Base-by-base conservation (phyloP, 768 basidiomycete genomes). In the Serendipita sp. region DNA sequence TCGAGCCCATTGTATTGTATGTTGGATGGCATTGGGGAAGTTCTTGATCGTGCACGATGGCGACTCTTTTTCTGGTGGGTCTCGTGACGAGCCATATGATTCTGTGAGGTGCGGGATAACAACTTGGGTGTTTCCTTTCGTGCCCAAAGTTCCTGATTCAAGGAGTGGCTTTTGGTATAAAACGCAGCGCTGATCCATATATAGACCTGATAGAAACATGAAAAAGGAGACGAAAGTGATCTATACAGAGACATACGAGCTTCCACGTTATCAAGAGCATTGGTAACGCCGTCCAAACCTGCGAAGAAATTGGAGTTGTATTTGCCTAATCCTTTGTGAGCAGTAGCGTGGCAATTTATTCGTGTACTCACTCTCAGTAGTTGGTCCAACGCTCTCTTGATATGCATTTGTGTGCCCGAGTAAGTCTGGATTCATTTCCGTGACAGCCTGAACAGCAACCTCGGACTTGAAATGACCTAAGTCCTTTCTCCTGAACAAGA, bases 1-100 rank as follows among this genome's bases (percentile, higher is more conserved):
- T 69, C 93, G 85, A 69, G 88, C 85, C 96, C 96, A 99, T 91
- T 97, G 92, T 66, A 99, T 99, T 4, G 93, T 96, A 75, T 99
- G 96, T 68, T 91, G 87, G 69, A 98, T 98, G 29, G 88, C 87
- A 72, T 99, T 94, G 8, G 96, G 96, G 82, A 98, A 99, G 75
- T 91, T 97, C 78, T 97, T 98, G 73, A 98, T 87, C 1, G 96
- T 99, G 74, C 96, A 99, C 29, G 89, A 90, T 27, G 96, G 89
- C 1, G 93, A 86, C 71, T 94, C 88, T 75, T 96, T 98, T 76
- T 99, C 96, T 6, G 96, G 96, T 50, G 96, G 96, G 72, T 99
- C 96, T 75, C 98, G 96, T 13, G 94, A 97, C 6, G 93, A 95
- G 13, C 89, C 86, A 74, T 99, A 99, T 16, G 91, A 95, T 74